Base-by-base conservation (phyloP, 202 grass and related monocot genomes). In the Dendrocalamus latiflorus region DNA sequence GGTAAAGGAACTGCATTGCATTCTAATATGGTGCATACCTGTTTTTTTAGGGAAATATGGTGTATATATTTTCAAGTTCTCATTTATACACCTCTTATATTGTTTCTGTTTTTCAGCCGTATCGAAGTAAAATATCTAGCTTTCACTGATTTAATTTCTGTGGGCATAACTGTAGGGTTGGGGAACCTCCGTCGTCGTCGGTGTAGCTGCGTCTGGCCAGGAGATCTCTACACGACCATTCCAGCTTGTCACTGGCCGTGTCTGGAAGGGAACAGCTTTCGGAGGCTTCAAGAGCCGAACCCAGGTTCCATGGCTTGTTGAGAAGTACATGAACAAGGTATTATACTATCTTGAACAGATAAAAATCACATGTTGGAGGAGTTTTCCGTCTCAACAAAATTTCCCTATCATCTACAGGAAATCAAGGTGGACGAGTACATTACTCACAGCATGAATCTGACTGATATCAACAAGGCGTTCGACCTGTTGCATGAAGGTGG, bases 391-490 rank as follows among this genome's bases (percentile, higher is more conserved):
- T 33, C 78, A 54, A 5, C 20, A 66, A 83, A 66, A 20, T 20
- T 41, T 56, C 34, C 13, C 6, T 36, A 30, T 30, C 47, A 21
- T 80, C 75, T 1, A 30, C 89, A 99, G 93, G 96, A 99, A 87
- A 95, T 99, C 81, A 99, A 99, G 87, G 93, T 99, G 68, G 96
- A 99, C n/a, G 96, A 99, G 69, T 99, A 99, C 81, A 88, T 99
- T 30, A 99, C 96, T n/a, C 96, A 99, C 80, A 99, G 0, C 60
- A 86, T 95, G 93, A 94, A 77, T 41, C 87, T 99, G 6, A 16
- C 14, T 0, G 83, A 93, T 5, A 95, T 99, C 56, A 95, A 99
- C 67, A 59, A 94, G 39, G 93, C 93, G 1, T 99, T 99, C 6
- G 78, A 99, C 74, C 93, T 99, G 73, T 81, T 99, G 66, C 93